Evolutionary conservation across 768 basidiomycete species (phyloP).

Genomic region (Agaricus bisporus): DNA sequence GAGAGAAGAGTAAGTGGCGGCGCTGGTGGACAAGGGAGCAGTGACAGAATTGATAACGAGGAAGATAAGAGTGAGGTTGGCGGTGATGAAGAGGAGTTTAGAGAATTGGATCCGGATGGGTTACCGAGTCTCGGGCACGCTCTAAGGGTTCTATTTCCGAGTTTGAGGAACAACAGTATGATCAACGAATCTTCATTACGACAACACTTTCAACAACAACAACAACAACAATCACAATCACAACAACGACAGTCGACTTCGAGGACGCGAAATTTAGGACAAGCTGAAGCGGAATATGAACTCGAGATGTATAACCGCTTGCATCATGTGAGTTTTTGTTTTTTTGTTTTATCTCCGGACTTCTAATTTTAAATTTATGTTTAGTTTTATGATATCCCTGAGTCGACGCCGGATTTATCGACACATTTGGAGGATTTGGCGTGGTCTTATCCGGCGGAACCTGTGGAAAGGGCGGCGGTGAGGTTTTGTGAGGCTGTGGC

Average conservation of each 20-base stretch:
- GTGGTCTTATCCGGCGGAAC: constrained; percentile 76
- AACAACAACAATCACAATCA: no score
- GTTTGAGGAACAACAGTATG: constrained; percentile 30
- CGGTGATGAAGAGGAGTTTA: constrained; percentile 39
- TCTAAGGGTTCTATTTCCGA: constrained; percentile 62
- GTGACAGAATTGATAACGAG: neutral
- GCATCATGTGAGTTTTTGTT: constrained; percentile 52
- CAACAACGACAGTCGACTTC: no score
- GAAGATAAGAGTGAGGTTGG: constrained; percentile 12
- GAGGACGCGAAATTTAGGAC: constrained; percentile 18
- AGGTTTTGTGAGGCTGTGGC: constrained; percentile 79
- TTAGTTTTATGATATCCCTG: constrained; percentile 75
- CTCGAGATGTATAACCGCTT: constrained; percentile 70
- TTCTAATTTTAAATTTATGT: neutral
- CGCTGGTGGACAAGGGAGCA: constrained; percentile 7
- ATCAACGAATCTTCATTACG: no score
- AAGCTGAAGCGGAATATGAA: constrained; percentile 67
- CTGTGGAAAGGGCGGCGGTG: constrained; percentile 75
- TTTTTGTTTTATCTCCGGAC: neutral
- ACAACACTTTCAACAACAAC: no score
- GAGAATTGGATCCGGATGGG: constrained; percentile 69
- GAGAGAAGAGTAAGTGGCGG: constrained; percentile 6
- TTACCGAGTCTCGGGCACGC: constrained; percentile 65
- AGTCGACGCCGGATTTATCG: constrained; percentile 64
- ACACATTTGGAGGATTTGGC: constrained; percentile 78